Base-by-base conservation (phyloP, 345 rosid species). In the Stellera chamaejasme region DNA sequence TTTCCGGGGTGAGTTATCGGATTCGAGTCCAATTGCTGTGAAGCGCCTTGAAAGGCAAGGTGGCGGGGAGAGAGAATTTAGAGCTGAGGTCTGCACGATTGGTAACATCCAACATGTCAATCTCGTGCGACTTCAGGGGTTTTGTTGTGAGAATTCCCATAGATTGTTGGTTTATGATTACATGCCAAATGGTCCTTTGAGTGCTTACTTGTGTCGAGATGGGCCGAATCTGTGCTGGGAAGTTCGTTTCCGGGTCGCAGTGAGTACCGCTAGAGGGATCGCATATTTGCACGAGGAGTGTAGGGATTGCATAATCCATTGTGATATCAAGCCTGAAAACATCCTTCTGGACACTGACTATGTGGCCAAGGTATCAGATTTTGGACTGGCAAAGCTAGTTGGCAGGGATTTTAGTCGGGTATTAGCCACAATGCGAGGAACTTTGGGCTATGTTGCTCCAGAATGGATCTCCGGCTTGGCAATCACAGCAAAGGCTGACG, bases 51-150 rank as follows among this genome's bases (percentile, higher is more conserved):
- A 81, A 52, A 65, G 80, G 58, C 86, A 77, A 1, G 80, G 81
- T 15, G 74, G 82, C 11, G 91, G 82, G 0, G 84, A 81, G 65
- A 77, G 65, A 28, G 81, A 73, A 62, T 84, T 84, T 60, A 59
- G 82, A 36, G 85, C 91, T 9, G 91, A 84, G 76, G 85, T 84
- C 13, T 69, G 82, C 68, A 77, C 91, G 25, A 82, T 84, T 47
- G 88, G 91, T 50, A 84, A 75, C 64, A 76, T 84, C n/a, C 91
- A 84, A 52, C 91, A 84, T 56, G 75, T 84, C n/a, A 81, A 74
- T 67, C 77, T 84, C 11, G 87, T 78, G 54, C 77, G 87, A 62
- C 82, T 83, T 32, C 69, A 83, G 56, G 90, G 90, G 46, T 83
- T 80, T 64, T 83, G 90, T 60, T 73, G 82, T 0, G 81, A 83